Evolutionary conservation across 805 yeast genomes (phyloP), one percentile per base, ranked within the genome.

Genomic region (Isabelozyma heimii): DNA sequence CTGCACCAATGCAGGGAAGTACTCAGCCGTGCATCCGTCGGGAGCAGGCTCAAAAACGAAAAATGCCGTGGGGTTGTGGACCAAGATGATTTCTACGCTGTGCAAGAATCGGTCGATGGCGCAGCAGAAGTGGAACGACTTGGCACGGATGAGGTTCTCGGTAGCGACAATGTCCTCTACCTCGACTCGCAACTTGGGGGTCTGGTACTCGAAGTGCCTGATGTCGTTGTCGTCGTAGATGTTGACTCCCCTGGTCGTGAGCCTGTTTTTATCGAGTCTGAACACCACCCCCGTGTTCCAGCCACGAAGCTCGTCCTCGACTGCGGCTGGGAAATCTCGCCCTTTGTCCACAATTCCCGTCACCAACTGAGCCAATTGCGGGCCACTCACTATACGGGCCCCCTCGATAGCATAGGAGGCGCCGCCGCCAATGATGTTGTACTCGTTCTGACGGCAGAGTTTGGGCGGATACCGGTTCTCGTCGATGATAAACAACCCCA

Each of bases 401-500:
- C 97, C 97, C 13, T 87, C 69, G 1, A 84, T 79, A 1, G 91
- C 91, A 63, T 79, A 91, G 0, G 92, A 81, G 0, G 96, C 97
- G 2, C 91, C 98, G 2, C 98, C 98, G 0, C 98, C 98, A 43
- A 89, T 73, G 7, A 91, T 75, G 61, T 88, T 64, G 52, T 57
- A 62, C 54, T 70, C 73, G 20, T 69, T 57, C 39, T 49, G 53
- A 54, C 74, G 47, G 49, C 69, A 45, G 52, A 67, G 53, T 46
- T 65, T 55, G 45, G 65, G 62, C 0, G 81, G 76, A 58, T 81
- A 83, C 48, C 81, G 83, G 55, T 91, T 89, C 54, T 89, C 96
- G 65, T 91, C 98, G 14, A 91, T 78, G 58, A 92, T 90, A 67
- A 90, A 87, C 89, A 91, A 85, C 42, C 97, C 98, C 72, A 88